Evolutionary conservation across 2,329 filamentous ascomycete species (phyloP), one percentile per base, ranked within the genome.

Genomic region (Pleomassaria siparia): DNA sequence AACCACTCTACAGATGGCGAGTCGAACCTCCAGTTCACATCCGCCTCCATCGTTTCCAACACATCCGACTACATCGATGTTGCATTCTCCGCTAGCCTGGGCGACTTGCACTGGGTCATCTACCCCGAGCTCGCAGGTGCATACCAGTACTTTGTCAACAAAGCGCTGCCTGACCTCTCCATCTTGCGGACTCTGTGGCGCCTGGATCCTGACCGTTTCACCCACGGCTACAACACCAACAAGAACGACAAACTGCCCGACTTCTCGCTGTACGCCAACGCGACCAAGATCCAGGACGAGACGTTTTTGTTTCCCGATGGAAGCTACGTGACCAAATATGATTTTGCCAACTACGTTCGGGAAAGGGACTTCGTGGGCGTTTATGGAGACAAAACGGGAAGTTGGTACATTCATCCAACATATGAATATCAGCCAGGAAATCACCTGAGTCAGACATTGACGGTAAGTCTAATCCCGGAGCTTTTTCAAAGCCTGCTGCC

Each of bases 121-220:
- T 32, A 15, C 29, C 29, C 29, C n/a, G 15, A 32, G 9, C 29
- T 32, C 29, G 29, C 29, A 32, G 29, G 29, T 15, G 29, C 29
- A 32, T 32, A 32, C n/a, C 29, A 32, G n/a, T 32, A 32, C 29
- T 32, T 32, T n/a, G 29, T 32, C n/a, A 32, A 32, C 29, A 32
- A 10, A 11, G 29, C 29, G 13, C 29, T 32, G 5, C n/a, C 29
- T 11, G 29, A 32, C 29, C 6, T 32, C n/a, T 11, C 9, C n/a
- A 32, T 32, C 29, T 32, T 32, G 9, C 29, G 29, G 9, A 32
- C 29, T 11, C 29, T 32, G 29, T 32, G n/a, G 29, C 29, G 9
- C 29, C 29, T 32, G n/a, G n/a, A 32, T 32, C 29, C 29, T n/a
- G n/a, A 32, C 12, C 25, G 29, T 15, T 32, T 32, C n/a, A 32